Evolutionary conservation across 805 yeast genomes (phyloP), one percentile per base, ranked within the genome.

Genomic region (Debaryomyces prosopidis): DNA sequence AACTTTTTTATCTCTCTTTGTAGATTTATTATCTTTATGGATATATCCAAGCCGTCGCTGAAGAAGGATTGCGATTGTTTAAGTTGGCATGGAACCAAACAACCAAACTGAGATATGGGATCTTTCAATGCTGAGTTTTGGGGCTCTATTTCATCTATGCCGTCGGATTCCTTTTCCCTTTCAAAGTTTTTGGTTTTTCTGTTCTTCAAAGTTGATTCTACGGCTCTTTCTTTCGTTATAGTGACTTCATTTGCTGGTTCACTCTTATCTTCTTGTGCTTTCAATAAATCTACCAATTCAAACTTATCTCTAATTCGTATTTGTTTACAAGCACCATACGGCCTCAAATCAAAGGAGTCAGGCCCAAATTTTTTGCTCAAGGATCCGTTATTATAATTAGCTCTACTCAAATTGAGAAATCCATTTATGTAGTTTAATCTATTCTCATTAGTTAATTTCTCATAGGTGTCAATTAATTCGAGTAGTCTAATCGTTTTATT

Each of bases 81-180:
- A 18, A 80, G 55, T 31, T 68, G 67, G 33, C 48, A 53, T 6
- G 83, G 79, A 2, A 73, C 79, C 32, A 80, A 56, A 0, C 71
- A 72, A 1, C 80, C 80, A 59, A 80, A 76, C 68, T 76, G 79
- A 31, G 63, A 44, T 8, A 75, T 56, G 0, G 79, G 78, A 44
- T 71, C 69, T 39, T 47, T 53, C 10, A 45, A 7, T 8, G n/a
- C 12, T 6, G 38, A 15, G 4, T 15, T 27, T 11, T 23, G 16
- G 8, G 31, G 19, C 6, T 39, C 44, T 27, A 19, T 33, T 20
- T 40, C 45, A 26, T 40, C 27, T 19, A 18, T 15, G 19, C 17
- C 42, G 19, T 36, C 17, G 5, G 9, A 12, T 18, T 10, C 20
- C 8, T 19, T 18, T 1, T 27, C 32, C 15, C 19, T 27, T 23